Base-by-base conservation (phyloP, 345 rosid species). In the Ailanthus altissimus region DNA sequence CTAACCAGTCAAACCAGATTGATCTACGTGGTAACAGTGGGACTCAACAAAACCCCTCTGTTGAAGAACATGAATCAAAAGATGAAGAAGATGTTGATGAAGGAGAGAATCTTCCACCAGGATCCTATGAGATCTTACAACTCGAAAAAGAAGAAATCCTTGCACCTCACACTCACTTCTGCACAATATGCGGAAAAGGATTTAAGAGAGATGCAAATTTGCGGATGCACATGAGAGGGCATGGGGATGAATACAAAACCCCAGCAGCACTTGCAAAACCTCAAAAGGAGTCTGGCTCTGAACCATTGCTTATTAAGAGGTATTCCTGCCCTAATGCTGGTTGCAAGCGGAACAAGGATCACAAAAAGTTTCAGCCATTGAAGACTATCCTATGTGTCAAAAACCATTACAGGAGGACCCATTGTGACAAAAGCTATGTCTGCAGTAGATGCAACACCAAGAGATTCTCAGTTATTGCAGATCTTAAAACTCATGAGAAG, bases 211-310 rank as follows among this genome's bases (percentile, higher is more conserved):
- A 96, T 51, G 99, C 99, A 0, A 96, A 96, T 79, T 81, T 96
- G 67, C 86, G 99, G 32, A 96, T 96, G 99, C 99, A 96, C 78
- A 96, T 96, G 99, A 84, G 99, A 85, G 99, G 99, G 9, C 99
- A 96, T 26, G 99, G 99, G 6, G 98, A 96, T 25, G 97, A 96
- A 85, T 96, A 96, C 84, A 96, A 96, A 78, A 92, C 99, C 5
- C 83, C 97, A 0, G 98, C 96, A 14, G 99, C 99, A 23, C 92
- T 96, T 0, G 97, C 97, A 0, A 96, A 96, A 77, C 99, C 99
- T 1, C 79, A 84, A 85, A 93, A 89, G 81, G 97, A 91, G 85
- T 54, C 92, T 0, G 26, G 81, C 72, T 81, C 94, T 4, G 97
- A 91, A 67, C 91, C 93, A 54, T 74, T 83, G 78, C 84, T 90